Conservation (phyloP, 202 grass and related monocot species). For the Brachypodium distachyon region DNA sequence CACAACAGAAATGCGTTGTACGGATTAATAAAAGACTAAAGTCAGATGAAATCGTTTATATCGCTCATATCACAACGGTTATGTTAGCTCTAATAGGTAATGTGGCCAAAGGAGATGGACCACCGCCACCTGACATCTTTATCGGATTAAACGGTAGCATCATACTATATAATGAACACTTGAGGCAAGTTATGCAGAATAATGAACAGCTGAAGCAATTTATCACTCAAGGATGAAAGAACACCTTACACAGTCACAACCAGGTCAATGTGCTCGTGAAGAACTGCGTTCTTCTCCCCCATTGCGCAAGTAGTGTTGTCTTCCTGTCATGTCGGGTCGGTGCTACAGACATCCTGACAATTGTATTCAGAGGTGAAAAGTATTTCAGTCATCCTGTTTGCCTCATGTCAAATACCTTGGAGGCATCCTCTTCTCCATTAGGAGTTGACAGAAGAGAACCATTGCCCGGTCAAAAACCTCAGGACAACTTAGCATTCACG, state of each 20-base stretch:
- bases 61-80: too few relatives aligned
- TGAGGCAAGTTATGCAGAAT: too few relatives aligned
- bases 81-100: too few relatives aligned
- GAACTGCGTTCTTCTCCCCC: neutral
- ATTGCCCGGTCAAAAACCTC: constrained; percentile 5
- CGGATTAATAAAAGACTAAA: too few relatives aligned
- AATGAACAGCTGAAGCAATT: neutral
- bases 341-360: neutral
- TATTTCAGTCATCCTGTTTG: neutral
- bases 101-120: too few relatives aligned
- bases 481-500: constrained; percentile 1
- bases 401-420: neutral
- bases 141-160: too few relatives aligned
- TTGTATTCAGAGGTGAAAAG: neutral
- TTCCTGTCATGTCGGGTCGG: neutral
- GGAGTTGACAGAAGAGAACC: neutral
- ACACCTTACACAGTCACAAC: neutral
- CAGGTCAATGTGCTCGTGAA: neutral
- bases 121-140: too few relatives aligned
- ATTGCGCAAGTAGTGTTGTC: neutral
- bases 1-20: too few relatives aligned
- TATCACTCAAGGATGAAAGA: neutral
- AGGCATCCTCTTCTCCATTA: neutral
- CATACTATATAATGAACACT: too few relatives aligned
- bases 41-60: too few relatives aligned